Percentiles rank a stretch among this genome's conserved stretches.
Conservation (phyloP, 2,329 filamentous ascomycete species). For the Neonectria ditissima region DNA sequence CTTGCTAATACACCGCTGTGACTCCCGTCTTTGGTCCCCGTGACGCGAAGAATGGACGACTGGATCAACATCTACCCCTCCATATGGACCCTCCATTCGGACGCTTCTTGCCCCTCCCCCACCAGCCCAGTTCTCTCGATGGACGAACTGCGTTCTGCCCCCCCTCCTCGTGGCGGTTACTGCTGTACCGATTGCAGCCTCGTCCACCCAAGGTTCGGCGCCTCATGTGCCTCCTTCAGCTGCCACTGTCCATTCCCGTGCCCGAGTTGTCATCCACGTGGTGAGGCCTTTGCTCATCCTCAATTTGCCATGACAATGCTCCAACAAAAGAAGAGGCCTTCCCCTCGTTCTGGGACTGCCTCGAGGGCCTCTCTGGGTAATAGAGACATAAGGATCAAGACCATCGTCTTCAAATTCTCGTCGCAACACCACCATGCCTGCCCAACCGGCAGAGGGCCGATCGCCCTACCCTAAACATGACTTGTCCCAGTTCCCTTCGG, state of each 20-base stretch:
- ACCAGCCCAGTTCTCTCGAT: conserved; percentile 35
- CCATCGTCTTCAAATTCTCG: conserved; percentile 11
- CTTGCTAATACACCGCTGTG: conserved; percentile 28
- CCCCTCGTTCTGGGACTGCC: conserved; percentile 26
- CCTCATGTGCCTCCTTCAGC: conserved; percentile 33
- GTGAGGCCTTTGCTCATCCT: conserved; percentile 31
- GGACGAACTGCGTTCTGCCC: conserved; percentile 47
- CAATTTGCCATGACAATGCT: conserved; percentile 15
- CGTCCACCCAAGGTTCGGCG: conserved; percentile 14
- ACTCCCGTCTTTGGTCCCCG: conserved; percentile 22
- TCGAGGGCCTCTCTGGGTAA: neutral
- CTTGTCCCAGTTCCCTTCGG: conserved; percentile 57
- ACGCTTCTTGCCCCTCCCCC: conserved; percentile 39
- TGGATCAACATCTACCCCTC: conserved; percentile 43
- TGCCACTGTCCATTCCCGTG: conserved; percentile 32
- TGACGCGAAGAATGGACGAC: conserved; percentile 24
- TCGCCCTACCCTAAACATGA: conserved; percentile 49
- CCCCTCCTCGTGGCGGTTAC: conserved; percentile 48
- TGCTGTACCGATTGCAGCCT: conserved; percentile 42
- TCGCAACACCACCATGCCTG: conserved; percentile 28
- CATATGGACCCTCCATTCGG: conserved; percentile 33
- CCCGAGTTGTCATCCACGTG: conserved; percentile 42
- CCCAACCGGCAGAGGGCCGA: conserved; percentile 16
- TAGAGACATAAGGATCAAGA: neutral
- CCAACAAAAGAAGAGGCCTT: conserved; percentile 41